Percentiles rank a stretch among this genome's conserved stretches.
Evolutionary conservation across 2,329 filamentous ascomycete genomes (phyloP).

Genomic region (Periglandula ipomoeae): DNA sequence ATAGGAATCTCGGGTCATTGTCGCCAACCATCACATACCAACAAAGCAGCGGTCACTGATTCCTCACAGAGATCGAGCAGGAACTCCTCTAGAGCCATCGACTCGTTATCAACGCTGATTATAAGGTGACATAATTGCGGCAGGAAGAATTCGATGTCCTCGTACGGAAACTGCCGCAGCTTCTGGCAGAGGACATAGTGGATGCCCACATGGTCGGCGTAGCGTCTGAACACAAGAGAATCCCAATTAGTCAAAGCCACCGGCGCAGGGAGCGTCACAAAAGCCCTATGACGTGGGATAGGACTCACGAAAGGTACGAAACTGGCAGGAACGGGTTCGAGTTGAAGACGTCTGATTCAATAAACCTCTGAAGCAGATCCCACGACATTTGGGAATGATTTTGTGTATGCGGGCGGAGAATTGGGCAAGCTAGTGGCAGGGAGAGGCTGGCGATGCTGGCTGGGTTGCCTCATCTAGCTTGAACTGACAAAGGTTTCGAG

Average conservation of each 20-base stretch:
- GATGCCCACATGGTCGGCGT: conserved; percentile 83
- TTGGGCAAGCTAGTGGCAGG: conserved; percentile 7
- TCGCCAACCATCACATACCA: conserved; percentile 45
- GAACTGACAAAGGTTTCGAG: conserved; percentile 8
- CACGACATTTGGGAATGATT: conserved; percentile 54
- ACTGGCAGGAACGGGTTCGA: conserved; percentile 82
- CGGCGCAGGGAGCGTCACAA: not conserved
- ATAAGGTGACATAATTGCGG: conserved; percentile 81
- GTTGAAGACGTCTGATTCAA: conserved; percentile 92
- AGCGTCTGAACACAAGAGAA: conserved; percentile 47
- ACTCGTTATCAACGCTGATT: conserved; percentile 83
- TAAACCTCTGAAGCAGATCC: conserved; percentile 82
- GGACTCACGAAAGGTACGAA: conserved; percentile 74
- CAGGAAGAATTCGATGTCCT: conserved; percentile 88
- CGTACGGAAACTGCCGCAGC: conserved; percentile 79
- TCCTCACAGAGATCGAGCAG: conserved; percentile 79
- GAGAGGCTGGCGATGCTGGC: conserved; percentile 4
- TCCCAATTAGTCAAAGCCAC: not conserved
- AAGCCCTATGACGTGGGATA: not conserved
- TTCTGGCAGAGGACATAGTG: conserved; percentile 85
- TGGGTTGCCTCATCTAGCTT: conserved; percentile 15
- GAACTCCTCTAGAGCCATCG: conserved; percentile 84
- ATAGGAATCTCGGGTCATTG: not conserved
- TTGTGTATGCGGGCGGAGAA: not conserved
- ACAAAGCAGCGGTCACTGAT: conserved; percentile 72